phyloP scores from a whole-genome alignment of 257 asterid genomes.

The Solanum pinnatisectum region DNA sequence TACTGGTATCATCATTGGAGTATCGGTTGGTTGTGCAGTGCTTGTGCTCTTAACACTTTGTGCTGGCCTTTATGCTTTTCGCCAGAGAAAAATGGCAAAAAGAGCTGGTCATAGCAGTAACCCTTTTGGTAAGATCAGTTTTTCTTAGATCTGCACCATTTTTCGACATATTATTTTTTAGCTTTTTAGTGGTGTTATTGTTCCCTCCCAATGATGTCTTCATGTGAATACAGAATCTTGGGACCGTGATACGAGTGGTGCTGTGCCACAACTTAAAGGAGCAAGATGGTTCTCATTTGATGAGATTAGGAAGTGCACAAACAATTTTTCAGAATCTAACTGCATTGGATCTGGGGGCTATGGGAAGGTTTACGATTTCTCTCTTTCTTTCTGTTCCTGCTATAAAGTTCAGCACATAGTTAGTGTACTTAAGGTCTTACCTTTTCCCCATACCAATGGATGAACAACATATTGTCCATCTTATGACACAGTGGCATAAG shows the following conservation, averaged over 20 bases:
- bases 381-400: background rate
- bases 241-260: conserved; percentile 58
- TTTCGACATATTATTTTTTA: background rate
- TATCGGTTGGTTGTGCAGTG: conserved; percentile 40
- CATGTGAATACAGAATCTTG: conserved; percentile 51
- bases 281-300: conserved; percentile 77
- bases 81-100: conserved; percentile 39
- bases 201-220: conserved; percentile 2
- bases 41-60: conserved; percentile 34
- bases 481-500: background rate
- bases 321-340: conserved; percentile 62
- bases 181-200: background rate
- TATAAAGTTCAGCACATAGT: background rate
- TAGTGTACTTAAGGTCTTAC: background rate
- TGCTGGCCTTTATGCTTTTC: conserved; percentile 50
- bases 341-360: conserved; percentile 84
- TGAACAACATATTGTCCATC: background rate
- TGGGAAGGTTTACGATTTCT: conserved; percentile 52
- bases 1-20: conserved; percentile 55
- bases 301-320: conserved; percentile 52
- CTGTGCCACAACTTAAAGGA: conserved; percentile 79
- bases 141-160: background rate
- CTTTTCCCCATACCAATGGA: background rate
- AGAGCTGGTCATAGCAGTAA: conserved; percentile 33
- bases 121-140: conserved; percentile 59